Base-by-base conservation (phyloP, 257 asterid species). In the Buddleja alternifolia region DNA sequence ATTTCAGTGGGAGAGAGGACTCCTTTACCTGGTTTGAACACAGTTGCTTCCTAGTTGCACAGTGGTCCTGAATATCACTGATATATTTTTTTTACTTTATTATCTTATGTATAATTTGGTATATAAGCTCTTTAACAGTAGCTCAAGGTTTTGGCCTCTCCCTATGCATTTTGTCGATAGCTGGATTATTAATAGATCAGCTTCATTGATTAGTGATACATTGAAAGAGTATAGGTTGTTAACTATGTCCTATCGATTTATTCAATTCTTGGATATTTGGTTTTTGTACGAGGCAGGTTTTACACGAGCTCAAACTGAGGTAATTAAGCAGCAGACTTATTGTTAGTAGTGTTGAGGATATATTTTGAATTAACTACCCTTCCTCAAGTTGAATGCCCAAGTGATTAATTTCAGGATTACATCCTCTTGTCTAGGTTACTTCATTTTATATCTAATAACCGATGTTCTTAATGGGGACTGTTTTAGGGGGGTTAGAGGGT, bases 251-350 rank as follows among this genome's bases (percentile, higher is more conserved):
- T 74, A 21, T 55, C 25, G 53, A 8, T 60, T 10, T 75, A 19
- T 70, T 39, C 75, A 83, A 66, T 60, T 19, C n/a, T 63, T 16
- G 48, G 57, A 24, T 24, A 41, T 66, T 45, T 52, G 60, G 37
- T 74, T 73, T 64, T 75, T n/a, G 36, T 59, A 60, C 56, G 81
- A 72, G 78, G 73, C 85, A 79, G 83, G 85, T 81, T 41, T 55
- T 52, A 8, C 17, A 1, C 25, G 61, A 21, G 71, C 75, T 73
- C 65, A 34, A 65, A 40, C 24, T 2, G 74, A 84, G 87, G 87
- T 84, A 81, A 80, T 65, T 67, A 45, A 64, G 58, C 68, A 21
- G 37, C 67, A 23, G 32, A 37, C 53, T 16, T 44, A 11, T 45
- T 51, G 29, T 14, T 45, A 55, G 10, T 19, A 34, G 19, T 8